These are phyloP conservation scores for Lasiosphaeris hirsuta DNA, from an alignment of 495 filamentous ascomycete species.

Conservation along the genomic window DNA sequence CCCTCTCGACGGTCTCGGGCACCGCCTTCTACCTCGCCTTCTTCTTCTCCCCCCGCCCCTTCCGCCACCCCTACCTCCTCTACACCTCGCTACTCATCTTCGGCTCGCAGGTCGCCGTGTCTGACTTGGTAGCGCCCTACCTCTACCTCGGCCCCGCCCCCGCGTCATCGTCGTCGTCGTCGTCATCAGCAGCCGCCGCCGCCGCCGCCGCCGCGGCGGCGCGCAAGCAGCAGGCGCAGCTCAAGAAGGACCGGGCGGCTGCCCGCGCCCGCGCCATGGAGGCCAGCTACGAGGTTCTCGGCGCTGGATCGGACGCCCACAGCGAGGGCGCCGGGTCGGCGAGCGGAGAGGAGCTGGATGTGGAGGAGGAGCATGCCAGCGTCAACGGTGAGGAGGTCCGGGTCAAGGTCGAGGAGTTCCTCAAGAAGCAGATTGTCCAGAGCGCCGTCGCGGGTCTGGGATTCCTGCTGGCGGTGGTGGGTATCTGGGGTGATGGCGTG, in stretches of 20 bases:
- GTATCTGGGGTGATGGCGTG: conserved; percentile 83
- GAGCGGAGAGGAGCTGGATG: conserved; percentile 39
- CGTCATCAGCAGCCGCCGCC: conserved; percentile 1
- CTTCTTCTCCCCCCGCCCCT: conserved; percentile 62
- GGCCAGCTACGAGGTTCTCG: conserved; percentile 63
- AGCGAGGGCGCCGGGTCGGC: conserved; percentile 45
- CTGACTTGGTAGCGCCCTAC: conserved; percentile 53
- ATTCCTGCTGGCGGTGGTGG: conserved; percentile 73
- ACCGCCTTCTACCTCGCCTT: conserved; percentile 70
- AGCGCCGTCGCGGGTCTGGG: conserved; percentile 60
- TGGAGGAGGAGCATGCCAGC: conserved; percentile 42
- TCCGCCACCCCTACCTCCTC: conserved; percentile 79
- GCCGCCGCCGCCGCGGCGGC: conserved; percentile 21
- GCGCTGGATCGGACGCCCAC: conserved; percentile 35
- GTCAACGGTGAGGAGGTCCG: conserved; percentile 82
- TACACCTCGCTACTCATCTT: conserved; percentile 66
- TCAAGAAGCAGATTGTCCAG: conserved; percentile 57
- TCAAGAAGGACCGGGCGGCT: conserved; percentile 20
- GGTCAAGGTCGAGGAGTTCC: conserved; percentile 63
- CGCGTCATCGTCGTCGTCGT: conserved; percentile 7
- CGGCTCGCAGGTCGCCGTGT: conserved; percentile 49
- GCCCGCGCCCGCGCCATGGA: conserved; percentile 41
- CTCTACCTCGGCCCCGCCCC: conserved; percentile 39
- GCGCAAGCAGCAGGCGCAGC: conserved; percentile 13
- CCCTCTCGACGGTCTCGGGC: conserved; percentile 58